A percentile compares a stretch with the other conserved stretches of the same genome.
phyloP scores from a whole-genome alignment of 257 asterid genomes.

The Prunella vulgaris region DNA sequence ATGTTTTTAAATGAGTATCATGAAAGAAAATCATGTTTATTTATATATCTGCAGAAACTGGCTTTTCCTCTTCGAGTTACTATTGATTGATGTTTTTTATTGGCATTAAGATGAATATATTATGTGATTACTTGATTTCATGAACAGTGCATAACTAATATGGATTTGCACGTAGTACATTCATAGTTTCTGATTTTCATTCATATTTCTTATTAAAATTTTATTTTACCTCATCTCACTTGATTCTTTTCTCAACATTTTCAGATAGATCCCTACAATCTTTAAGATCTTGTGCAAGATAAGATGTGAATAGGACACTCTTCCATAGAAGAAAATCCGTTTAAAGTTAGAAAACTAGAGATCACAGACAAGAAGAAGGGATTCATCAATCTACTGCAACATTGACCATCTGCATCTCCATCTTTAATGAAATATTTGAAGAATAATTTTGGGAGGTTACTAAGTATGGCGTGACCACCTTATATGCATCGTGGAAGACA shows the following conservation, averaged over 20 bases:
- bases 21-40: too few relatives aligned
- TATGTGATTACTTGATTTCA: not conserved
- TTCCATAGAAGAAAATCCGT: slow-evolving; percentile 30
- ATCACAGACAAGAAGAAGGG: slow-evolving; percentile 65
- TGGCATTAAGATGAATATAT: too few relatives aligned
- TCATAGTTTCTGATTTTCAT: not conserved
- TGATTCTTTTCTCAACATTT: not conserved
- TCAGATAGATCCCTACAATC: not conserved
- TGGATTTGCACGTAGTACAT: not conserved
- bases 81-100: too few relatives aligned
- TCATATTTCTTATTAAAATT: not conserved
- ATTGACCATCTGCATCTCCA: slow-evolving; percentile 61
- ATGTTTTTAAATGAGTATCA: not conserved
- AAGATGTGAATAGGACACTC: slow-evolving; percentile 31
- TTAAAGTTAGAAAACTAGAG: slow-evolving; percentile 56
- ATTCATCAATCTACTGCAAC: slow-evolving; percentile 57
- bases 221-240: not conserved
- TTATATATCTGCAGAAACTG: not conserved
- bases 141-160: not conserved
- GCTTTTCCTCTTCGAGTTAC: too few relatives aligned
- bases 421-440: slow-evolving; percentile 52
- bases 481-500: slow-evolving; percentile 64
- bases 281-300: not conserved
- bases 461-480: slow-evolving; percentile 54
- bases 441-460: slow-evolving; percentile 48